A percentile compares a stretch with the other conserved stretches of the same genome.
Evolutionary conservation across 495 filamentous ascomycete genomes (phyloP).

Genomic region (Clavariopsis aquatica): DNA sequence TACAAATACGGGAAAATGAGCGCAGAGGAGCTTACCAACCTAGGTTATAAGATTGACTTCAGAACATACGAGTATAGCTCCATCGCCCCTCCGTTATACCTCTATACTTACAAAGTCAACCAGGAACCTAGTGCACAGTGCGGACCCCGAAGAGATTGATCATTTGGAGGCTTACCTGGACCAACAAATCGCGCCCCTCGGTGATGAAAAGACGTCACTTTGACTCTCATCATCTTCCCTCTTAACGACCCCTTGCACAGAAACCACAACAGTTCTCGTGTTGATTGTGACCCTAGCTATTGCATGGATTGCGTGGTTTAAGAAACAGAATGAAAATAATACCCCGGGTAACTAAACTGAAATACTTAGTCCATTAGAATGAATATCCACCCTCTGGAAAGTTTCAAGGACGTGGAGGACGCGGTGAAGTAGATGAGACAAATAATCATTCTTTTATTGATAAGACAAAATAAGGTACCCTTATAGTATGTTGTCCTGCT

Average conservation of each 20-base stretch:
- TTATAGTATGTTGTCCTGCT: too few relatives aligned
- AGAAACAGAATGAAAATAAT: neutral
- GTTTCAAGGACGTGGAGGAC: too few relatives aligned
- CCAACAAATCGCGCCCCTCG: constrained; percentile 58
- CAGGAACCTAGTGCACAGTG: constrained; percentile 73
- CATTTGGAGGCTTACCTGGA: constrained; percentile 78
- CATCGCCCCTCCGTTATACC: neutral
- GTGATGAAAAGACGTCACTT: constrained; percentile 35
- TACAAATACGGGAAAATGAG: constrained; percentile 67
- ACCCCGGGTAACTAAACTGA: neutral
- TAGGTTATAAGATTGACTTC: constrained; percentile 72
- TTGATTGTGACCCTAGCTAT: constrained; percentile 10
- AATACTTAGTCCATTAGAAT: neutral
- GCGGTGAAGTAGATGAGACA: too few relatives aligned
- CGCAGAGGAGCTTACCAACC: constrained; percentile 59
- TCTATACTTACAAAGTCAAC: constrained; percentile 1
- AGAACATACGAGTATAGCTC: constrained; percentile 67
- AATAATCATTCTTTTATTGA: too few relatives aligned
- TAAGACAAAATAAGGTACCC: too few relatives aligned
- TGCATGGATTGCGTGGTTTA: constrained; percentile 7
- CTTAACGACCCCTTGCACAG: neutral
- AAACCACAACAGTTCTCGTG: constrained; percentile 1
- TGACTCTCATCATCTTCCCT: constrained; percentile 19
- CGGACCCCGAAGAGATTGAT: constrained; percentile 75
- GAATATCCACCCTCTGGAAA: too few relatives aligned